phyloP scores from a whole-genome alignment of 1,284 basidiomycete species.

The Mycosarcoma maydis region DNA sequence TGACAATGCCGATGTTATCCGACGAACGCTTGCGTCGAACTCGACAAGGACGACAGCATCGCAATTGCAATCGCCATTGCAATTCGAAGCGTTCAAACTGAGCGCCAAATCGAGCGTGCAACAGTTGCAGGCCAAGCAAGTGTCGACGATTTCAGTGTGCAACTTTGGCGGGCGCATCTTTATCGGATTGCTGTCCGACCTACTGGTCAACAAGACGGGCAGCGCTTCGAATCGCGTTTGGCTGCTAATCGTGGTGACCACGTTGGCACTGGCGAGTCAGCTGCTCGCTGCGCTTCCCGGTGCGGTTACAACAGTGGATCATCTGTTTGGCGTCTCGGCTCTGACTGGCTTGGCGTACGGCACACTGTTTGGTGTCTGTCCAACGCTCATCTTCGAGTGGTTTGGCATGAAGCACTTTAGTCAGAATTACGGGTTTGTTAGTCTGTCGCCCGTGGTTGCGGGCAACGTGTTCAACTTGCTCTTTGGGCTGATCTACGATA shows the following conservation, averaged over 20 bases:
- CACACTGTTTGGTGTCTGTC: slow-evolving; percentile 78
- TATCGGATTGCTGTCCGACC: slow-evolving; percentile 81
- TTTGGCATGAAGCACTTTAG: slow-evolving; percentile 84
- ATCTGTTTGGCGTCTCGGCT: slow-evolving; percentile 80
- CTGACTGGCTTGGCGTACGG: slow-evolving; percentile 81
- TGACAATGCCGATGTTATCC: slow-evolving; percentile 5
- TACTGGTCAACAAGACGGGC: slow-evolving; percentile 43
- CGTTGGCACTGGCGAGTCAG: slow-evolving; percentile 56
- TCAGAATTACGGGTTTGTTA: slow-evolving; percentile 86
- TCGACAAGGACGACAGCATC: neutral
- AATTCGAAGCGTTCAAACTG: slow-evolving; percentile 42
- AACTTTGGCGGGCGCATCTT: slow-evolving; percentile 83
- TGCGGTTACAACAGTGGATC: slow-evolving; percentile 72
- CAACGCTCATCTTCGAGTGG: slow-evolving; percentile 83
- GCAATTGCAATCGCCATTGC: neutral
- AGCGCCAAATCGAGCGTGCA: slow-evolving; percentile 77
- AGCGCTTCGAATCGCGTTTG: slow-evolving; percentile 49
- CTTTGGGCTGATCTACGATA: slow-evolving; percentile 73
- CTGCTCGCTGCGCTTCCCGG: slow-evolving; percentile 58
- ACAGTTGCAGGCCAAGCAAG: slow-evolving; percentile 77
- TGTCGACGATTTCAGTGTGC: slow-evolving; percentile 83
- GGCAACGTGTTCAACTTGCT: slow-evolving; percentile 85
- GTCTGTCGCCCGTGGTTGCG: slow-evolving; percentile 79
- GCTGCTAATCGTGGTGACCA: slow-evolving; percentile 57
- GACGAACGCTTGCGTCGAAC: neutral